These are phyloP conservation scores for Coprinopsis marcescibilis DNA, from an alignment of 768 basidiomycete genomes.

Conservation along the genomic window DNA sequence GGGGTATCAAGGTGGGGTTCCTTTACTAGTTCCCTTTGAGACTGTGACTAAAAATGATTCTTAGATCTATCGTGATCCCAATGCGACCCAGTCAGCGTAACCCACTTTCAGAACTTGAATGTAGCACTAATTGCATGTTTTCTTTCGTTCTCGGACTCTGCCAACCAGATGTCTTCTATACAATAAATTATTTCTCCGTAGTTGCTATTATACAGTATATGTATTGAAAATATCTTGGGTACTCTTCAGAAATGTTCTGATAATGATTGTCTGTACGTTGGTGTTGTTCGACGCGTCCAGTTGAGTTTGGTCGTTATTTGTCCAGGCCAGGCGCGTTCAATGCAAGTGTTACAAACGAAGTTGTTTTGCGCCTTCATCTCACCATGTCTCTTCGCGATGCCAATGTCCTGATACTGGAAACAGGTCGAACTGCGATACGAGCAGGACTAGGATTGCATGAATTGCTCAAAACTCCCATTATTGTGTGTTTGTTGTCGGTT, in stretches of 20 bases:
- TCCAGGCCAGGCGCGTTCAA: background rate
- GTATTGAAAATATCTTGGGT: too few relatives aligned
- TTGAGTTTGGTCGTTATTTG: background rate
- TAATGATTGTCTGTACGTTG: too few relatives aligned
- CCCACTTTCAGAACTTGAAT: background rate
- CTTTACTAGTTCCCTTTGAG: background rate
- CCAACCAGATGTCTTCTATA: background rate
- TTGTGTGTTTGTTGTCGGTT: conserved; percentile 44
- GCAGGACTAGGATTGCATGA: conserved; percentile 80
- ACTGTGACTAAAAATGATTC: conserved; percentile 8
- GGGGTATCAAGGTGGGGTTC: conserved; percentile 61
- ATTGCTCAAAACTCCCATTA: conserved; percentile 65
- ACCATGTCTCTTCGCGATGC: conserved; percentile 74
- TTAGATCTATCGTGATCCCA: conserved; percentile 46
- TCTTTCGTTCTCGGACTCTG: conserved; percentile 4
- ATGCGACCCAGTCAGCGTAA: conserved; percentile 33
- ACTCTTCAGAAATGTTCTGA: too few relatives aligned
- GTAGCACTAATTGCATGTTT: conserved; percentile 8
- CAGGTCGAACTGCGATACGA: conserved; percentile 59
- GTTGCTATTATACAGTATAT: too few relatives aligned
- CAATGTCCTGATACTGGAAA: conserved; percentile 77
- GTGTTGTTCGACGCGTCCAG: background rate
- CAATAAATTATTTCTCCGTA: too few relatives aligned
- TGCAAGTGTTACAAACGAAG: background rate
- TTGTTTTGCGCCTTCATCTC: conserved; percentile 5